Conservation (phyloP, 2,329 filamentous ascomycete species). For the Dendryphion nanum region DNA sequence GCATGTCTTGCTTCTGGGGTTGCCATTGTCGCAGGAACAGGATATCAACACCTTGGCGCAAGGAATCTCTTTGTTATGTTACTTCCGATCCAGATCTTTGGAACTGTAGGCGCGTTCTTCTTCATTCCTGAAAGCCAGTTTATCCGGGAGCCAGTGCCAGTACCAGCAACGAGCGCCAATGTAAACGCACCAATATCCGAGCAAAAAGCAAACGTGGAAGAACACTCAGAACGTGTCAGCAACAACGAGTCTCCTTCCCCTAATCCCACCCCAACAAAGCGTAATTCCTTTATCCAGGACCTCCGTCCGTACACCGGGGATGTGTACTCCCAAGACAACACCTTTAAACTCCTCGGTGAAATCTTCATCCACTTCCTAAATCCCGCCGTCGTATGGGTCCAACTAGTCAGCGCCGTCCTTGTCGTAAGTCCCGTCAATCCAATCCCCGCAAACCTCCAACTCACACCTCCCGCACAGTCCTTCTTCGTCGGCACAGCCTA, state of each 20-base stretch:
- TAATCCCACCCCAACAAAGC: conserved; percentile 3
- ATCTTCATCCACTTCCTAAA: conserved; percentile 21
- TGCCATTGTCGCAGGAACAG: conserved; percentile 25
- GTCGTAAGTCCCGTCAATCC: conserved; percentile 10
- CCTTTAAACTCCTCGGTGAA: conserved; percentile 15
- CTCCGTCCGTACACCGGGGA: conserved; percentile 11
- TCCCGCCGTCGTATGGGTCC: conserved; percentile 20
- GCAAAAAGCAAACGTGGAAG: background rate
- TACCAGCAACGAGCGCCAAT: background rate
- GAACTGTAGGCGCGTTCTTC: conserved; percentile 20
- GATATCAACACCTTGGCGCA: conserved; percentile 27
- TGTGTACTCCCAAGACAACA: conserved; percentile 9
- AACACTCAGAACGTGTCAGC: background rate
- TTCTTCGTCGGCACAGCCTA: conserved; percentile 26
- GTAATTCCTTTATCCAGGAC: conserved; percentile 14
- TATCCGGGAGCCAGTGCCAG: background rate
- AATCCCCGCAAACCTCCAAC: background rate
- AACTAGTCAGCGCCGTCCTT: conserved; percentile 16
- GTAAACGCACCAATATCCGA: background rate
- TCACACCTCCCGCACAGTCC: conserved; percentile 6
- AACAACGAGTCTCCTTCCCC: conserved; percentile 1
- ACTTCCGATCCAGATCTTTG: conserved; percentile 26
- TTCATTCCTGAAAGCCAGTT: conserved; percentile 31
- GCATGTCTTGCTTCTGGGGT: conserved; percentile 30
- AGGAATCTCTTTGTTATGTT: conserved; percentile 28